Evolutionary conservation across 371 early-diverging fungal species (phyloP).

Genomic region (Syncephalastrum sp.): DNA sequence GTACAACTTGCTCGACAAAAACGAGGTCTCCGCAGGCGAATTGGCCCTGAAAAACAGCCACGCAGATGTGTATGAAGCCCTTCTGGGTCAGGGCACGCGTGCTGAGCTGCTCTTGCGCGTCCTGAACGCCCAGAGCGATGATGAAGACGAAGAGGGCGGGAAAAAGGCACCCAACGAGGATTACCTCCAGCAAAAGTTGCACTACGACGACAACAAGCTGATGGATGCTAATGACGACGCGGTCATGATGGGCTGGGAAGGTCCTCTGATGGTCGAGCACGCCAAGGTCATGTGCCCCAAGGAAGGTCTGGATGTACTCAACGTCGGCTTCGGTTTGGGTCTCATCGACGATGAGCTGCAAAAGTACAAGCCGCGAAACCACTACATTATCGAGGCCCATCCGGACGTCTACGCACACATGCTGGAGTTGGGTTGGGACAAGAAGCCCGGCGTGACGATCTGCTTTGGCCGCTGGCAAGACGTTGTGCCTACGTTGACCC

Average conservation of each 20-base stretch:
- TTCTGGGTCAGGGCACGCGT: constrained; percentile 84
- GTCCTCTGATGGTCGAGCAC: constrained; percentile 89
- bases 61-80: constrained; percentile 46
- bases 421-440: constrained; percentile 82
- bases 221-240: constrained; percentile 88
- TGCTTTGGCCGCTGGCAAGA: constrained; percentile 96
- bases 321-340: constrained; percentile 93
- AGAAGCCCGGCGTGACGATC: constrained; percentile 80
- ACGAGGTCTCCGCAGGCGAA: constrained; percentile 51
- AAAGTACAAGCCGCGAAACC: constrained; percentile 64
- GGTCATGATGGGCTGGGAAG: constrained; percentile 98
- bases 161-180: constrained; percentile 68
- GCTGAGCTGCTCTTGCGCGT: constrained; percentile 77
- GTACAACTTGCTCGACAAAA: constrained; percentile 44
- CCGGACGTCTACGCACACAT: constrained; percentile 93
- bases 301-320: constrained; percentile 70
- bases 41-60: constrained; percentile 53
- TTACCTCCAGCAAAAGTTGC: constrained; percentile 74
- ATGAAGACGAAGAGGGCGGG: constrained; percentile 29
- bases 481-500: constrained; percentile 70
- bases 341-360: constrained; percentile 86
- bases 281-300: constrained; percentile 77
- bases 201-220: constrained; percentile 74
- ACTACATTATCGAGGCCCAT: constrained; percentile 96
- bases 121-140: constrained; percentile 36